phyloP scores from a whole-genome alignment of 805 yeast genomes.

The Yarrowia yakushimensis region DNA sequence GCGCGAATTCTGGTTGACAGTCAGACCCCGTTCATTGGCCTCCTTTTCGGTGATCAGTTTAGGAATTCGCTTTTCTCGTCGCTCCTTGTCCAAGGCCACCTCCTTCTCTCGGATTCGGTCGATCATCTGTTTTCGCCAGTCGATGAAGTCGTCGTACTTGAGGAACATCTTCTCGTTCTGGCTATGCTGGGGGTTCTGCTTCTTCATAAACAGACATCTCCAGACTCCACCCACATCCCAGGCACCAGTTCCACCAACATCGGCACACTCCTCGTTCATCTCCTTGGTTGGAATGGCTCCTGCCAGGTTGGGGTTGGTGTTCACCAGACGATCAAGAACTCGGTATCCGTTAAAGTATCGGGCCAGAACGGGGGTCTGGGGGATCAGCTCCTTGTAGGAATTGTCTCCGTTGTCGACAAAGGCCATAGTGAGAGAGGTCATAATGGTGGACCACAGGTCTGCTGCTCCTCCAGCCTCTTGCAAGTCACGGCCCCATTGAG shows the following conservation, averaged over 20 bases:
- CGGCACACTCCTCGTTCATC: constrained; percentile 51
- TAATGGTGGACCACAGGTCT: constrained; percentile 22
- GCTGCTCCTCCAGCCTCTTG: not conserved
- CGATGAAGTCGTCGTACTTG: constrained; percentile 25
- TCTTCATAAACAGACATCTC: constrained; percentile 66
- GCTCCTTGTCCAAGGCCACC: constrained; percentile 2
- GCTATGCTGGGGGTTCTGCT: not conserved
- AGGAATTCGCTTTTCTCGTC: constrained; percentile 10
- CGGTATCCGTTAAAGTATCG: constrained; percentile 25
- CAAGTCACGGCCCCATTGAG: not conserved
- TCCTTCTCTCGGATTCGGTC: constrained; percentile 23
- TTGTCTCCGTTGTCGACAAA: not conserved
- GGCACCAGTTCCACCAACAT: constrained; percentile 61
- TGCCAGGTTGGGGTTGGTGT: constrained; percentile 21
- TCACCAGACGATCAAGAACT: constrained; percentile 4
- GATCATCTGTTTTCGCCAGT: constrained; percentile 27
- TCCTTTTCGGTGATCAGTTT: constrained; percentile 30
- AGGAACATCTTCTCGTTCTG: constrained; percentile 14
- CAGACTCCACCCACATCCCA: constrained; percentile 88
- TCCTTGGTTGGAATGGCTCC: constrained; percentile 22
- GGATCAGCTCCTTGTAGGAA: constrained; percentile 4
- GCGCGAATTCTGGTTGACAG: constrained; percentile 32
- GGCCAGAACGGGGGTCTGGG: constrained; percentile 12
- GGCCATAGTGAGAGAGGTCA: not conserved
- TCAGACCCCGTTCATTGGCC: constrained; percentile 36